A percentile compares a stretch with the other conserved stretches of the same genome.
Conservation (phyloP, 495 filamentous ascomycete species). For the Neurospora sp. region DNA sequence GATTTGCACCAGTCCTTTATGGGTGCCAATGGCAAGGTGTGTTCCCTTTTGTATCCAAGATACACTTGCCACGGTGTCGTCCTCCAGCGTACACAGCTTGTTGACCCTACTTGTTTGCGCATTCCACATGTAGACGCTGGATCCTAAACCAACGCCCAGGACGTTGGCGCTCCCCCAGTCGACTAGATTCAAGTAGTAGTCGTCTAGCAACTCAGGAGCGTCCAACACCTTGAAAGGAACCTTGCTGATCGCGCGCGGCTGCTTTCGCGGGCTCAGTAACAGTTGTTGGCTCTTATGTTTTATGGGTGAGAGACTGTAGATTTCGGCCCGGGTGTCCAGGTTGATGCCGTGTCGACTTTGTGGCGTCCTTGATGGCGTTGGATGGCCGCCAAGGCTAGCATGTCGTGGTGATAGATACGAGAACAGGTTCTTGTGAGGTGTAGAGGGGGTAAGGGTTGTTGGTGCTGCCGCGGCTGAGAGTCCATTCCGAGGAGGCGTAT, state of each 20-base stretch:
- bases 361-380: slow-evolving; percentile 81
- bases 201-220: slow-evolving; percentile 89
- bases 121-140: slow-evolving; percentile 99
- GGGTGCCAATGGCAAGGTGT: slow-evolving; percentile 88
- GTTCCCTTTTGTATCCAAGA: slow-evolving; percentile 96
- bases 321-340: slow-evolving; percentile 75
- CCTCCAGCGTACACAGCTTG: slow-evolving; percentile 84
- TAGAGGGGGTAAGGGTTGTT: slow-evolving; percentile 73
- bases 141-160: slow-evolving; percentile 81
- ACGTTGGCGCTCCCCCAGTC: slow-evolving; percentile 97
- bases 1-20: slow-evolving; percentile 89
- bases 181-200: slow-evolving; percentile 94
- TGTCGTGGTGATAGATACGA: slow-evolving; percentile 77
- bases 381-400: slow-evolving; percentile 55
- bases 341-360: slow-evolving; percentile 77
- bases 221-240: slow-evolving; percentile 97
- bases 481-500: slow-evolving; percentile 66
- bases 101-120: slow-evolving; percentile 76
- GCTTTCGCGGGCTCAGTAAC: slow-evolving; percentile 78
- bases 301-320: slow-evolving; percentile 89
- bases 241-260: slow-evolving; percentile 82
- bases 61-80: slow-evolving; percentile 92
- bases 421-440: slow-evolving; percentile 95
- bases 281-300: slow-evolving; percentile 83
- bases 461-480: slow-evolving; percentile 45